A percentile compares a stretch with the other conserved stretches of the same genome.
Conservation (phyloP, 345 rosid species). For the Lumnitzera littorea region DNA sequence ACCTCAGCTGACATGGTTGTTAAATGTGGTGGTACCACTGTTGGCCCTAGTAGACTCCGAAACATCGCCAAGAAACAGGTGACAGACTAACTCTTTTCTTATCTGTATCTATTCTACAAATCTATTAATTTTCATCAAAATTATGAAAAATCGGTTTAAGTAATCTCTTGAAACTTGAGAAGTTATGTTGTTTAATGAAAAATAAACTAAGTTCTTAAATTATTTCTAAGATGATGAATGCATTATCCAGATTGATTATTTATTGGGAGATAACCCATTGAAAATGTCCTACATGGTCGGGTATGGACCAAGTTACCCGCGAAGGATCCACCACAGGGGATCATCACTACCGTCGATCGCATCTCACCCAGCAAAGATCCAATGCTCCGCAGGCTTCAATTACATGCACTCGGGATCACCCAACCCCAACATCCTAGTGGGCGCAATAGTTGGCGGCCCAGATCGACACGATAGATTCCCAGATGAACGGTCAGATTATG, state of each 20-base stretch:
- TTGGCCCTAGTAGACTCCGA: slow-evolving; percentile 38
- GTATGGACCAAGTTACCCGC: slow-evolving; percentile 73
- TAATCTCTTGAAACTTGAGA: no score
- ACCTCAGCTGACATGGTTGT: slow-evolving; percentile 29
- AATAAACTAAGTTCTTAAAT: no score
- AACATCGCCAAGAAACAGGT: slow-evolving; percentile 52
- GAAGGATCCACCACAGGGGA: slow-evolving; percentile 89
- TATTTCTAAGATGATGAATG: no score
- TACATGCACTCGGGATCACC: slow-evolving; percentile 60
- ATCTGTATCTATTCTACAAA: no score
- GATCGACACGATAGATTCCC: slow-evolving; percentile 65
- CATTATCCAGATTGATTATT: slow-evolving; percentile 54
- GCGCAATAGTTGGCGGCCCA: slow-evolving; percentile 93
- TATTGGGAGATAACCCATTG: slow-evolving; percentile 84
- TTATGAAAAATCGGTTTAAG: no score
- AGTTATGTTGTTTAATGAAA: no score
- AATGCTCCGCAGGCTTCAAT: slow-evolving; percentile 64
- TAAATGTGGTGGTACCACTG: slow-evolving; percentile 38
- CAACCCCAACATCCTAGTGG: slow-evolving; percentile 78
- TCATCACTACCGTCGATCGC: slow-evolving; percentile 74
- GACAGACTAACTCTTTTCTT: no score
- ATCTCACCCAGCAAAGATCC: slow-evolving; percentile 59
- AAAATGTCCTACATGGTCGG: slow-evolving; percentile 97
- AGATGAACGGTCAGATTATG: slow-evolving; percentile 66
- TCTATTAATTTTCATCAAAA: no score